Base-by-base conservation (phyloP, 2,329 filamentous ascomycete genomes). In the Ophiostoma australiae region DNA sequence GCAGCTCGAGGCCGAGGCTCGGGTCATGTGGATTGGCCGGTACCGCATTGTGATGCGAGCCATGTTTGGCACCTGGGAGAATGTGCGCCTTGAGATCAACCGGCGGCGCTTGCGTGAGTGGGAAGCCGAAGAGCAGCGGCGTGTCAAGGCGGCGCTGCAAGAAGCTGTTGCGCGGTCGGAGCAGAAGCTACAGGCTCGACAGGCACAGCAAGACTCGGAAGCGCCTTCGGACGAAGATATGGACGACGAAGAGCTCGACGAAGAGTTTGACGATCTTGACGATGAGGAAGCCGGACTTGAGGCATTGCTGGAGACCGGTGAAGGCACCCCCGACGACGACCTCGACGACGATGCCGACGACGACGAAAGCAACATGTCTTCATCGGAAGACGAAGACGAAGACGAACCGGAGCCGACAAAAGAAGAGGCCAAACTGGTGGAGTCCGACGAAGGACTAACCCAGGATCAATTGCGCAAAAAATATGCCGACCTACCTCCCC, bases 1-100 rank as follows among this genome's bases (percentile, higher is more conserved):
- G 76, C 91, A 98, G 78, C 85, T 97, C 23, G 89, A 94, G 75
- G 87, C 87, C 17, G 94, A 98, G 77, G 89, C 91, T 72, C 84
- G 86, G 70, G 88, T 90, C 33, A 84, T 89, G 75, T 89, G 89
- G 79, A 84, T 89, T 73, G 81, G 82, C 66, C 86, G 88, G 37
- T 97, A 95, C 78, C 92, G 88, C 73, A 86, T 89, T 72, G 86
- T 97, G 20, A 83, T 90, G 74, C 89, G 80, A 74, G 83, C 81
- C 23, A 74, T 89, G 58, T 79, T 79, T 58, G 84, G 82, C 41
- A 89, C 85, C 0, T 90, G 88, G 87, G 88, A 90, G 39, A 90
- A 89, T 75, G 87, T 90, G 15, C 86, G 81, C 68, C 77, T 78
- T 0, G 87, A 90, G 76, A 84, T 90, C 63, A 90, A 90, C 77